Evolutionary conservation across 106 monocot genomes (phyloP), one percentile per base, ranked within the genome.

Genomic region (Acanthochlamys bracteata): DNA sequence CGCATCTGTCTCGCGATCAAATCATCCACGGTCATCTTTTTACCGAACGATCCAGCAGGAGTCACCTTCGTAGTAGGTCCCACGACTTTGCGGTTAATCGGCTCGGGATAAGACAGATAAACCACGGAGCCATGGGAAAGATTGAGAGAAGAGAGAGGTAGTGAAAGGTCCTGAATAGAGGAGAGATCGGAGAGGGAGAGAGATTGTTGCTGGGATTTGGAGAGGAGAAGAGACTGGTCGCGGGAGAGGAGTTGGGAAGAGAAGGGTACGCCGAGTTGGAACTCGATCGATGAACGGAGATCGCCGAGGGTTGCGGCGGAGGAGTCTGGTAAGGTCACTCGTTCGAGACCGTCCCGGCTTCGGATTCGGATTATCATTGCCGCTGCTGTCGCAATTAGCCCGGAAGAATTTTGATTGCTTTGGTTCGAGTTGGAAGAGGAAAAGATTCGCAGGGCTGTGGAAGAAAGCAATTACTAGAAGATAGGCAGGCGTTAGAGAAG

Each of bases 11-110:
- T 82, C 41, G 96, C 91, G 25, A 98, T 82, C 40, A 98, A 80
- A 67, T 98, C 96, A 46, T 98, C 91, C 74, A 98, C 81, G 61
- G 91, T 92, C 96, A 98, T 98, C 76, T 81, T 98, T 43, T 70
- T 66, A 27, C 85, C 88, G 51, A 88, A 91, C 47, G 87, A 82
- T 11, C 90, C 88, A 4, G 96, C 82, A 8, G 88, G 85, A 27
- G 80, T 49, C 3, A 49, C 12, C 49, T 49, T 49, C 67, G 73
- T 78, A 39, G 39, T 69, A 53, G 77, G 73, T 10, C 79, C 61
- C 0, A 74, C 60, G 12, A 55, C 49, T 56, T 59, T 25, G 59
- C 73, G 63, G 25, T 52, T 49, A 45, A 60, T 56, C 69, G 62
- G 61, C 39, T 66, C 67, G 3, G 74, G 71, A 68, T 85, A 88